phyloP scores from a whole-genome alignment of 2,329 filamentous ascomycete genomes.

The Waltergamsia citrina region DNA sequence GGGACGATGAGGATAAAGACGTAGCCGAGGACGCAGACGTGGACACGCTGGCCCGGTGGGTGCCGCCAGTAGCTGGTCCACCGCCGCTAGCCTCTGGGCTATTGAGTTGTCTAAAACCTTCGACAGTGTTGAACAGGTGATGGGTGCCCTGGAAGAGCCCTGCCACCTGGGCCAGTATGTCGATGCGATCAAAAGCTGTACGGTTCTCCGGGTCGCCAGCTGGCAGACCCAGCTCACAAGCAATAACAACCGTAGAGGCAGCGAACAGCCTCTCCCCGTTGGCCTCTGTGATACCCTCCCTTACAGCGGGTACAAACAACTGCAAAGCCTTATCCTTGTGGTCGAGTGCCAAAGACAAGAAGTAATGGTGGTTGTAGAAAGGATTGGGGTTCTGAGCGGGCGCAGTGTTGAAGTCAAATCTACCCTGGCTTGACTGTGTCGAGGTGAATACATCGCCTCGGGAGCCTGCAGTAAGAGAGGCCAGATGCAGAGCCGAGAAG shows the following conservation, averaged over 20 bases:
- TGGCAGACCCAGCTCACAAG: constrained; percentile 6
- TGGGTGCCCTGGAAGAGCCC: constrained; percentile 5
- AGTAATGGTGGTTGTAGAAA: background rate
- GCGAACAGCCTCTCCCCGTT: constrained; percentile 2
- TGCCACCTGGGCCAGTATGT: constrained; percentile 6
- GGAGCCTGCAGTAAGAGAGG: constrained; percentile 1
- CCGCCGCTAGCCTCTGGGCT: too few relatives aligned
- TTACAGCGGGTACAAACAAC: constrained; percentile 2
- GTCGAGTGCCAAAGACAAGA: constrained; percentile 3
- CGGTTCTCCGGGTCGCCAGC: constrained; percentile 4
- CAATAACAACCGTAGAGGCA: constrained; percentile 4
- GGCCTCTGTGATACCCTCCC: background rate
- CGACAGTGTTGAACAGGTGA: constrained; percentile 2
- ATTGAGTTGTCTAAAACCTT: too few relatives aligned
- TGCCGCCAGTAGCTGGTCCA: too few relatives aligned
- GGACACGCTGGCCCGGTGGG: too few relatives aligned
- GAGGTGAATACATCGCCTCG: background rate
- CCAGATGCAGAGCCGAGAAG: constrained; percentile 7
- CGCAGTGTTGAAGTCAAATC: too few relatives aligned
- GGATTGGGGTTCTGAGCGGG: background rate
- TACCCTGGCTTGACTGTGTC: background rate
- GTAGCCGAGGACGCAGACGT: background rate
- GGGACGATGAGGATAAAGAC: background rate
- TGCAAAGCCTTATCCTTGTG: constrained; percentile 6
- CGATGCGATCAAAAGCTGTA: constrained; percentile 5